These are phyloP conservation scores for Schizochytrium sp. DNA, from an alignment of 108 stramenopile species.

Conservation along the genomic window DNA sequence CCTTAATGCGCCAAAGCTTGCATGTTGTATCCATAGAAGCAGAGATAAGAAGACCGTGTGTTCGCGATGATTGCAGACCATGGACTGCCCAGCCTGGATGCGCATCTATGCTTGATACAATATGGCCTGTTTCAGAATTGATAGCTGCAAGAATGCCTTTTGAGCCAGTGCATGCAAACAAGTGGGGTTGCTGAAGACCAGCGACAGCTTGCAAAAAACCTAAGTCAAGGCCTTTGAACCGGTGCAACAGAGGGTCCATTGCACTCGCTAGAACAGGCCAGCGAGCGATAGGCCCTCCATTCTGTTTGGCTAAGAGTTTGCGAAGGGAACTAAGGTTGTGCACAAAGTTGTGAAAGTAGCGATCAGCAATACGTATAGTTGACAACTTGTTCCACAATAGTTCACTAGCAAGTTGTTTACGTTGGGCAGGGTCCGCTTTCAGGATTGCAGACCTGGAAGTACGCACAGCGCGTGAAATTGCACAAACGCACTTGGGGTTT, in stretches of 20 bases:
- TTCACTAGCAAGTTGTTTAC: constrained; percentile 22
- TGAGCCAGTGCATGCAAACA: constrained; percentile 6
- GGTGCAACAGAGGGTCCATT: constrained; percentile 47
- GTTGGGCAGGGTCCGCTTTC: neutral
- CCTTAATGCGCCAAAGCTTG: neutral
- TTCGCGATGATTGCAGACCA: neutral
- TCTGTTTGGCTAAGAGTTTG: constrained; percentile 1
- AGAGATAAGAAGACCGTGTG: constrained; percentile 3
- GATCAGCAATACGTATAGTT: neutral
- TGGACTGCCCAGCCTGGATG: constrained; percentile 19
- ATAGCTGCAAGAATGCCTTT: neutral
- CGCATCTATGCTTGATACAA: neutral
- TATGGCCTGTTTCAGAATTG: neutral
- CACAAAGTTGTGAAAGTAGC: constrained; percentile 36
- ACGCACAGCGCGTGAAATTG: neutral
- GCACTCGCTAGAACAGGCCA: constrained; percentile 49
- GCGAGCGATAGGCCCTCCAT: constrained; percentile 7
- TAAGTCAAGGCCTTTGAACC: constrained; percentile 14
- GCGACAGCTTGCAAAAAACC: neutral
- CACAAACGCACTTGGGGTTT: neutral
- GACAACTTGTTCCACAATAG: constrained; percentile 42
- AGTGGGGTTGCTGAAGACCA: neutral
- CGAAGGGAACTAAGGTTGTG: constrained; percentile 21
- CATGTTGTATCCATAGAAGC: constrained; percentile 53
- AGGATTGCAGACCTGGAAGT: neutral